Conservation (phyloP, 2,329 filamentous ascomycete genomes). For the Penicillium sumatraense region DNA sequence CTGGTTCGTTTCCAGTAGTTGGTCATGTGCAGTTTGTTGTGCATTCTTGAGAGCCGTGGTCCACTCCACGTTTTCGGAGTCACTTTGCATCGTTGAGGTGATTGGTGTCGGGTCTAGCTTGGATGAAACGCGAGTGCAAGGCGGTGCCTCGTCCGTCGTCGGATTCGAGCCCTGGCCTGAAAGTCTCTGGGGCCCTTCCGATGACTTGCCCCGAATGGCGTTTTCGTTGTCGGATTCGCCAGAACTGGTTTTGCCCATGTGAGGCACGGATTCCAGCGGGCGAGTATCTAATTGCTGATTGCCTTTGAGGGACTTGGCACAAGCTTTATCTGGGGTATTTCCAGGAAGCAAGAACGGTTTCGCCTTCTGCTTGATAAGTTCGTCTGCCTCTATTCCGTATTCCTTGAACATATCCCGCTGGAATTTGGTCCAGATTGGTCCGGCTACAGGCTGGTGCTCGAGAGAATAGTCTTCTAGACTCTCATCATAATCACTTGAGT, state of each 20-base stretch:
- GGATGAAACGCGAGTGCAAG: neutral
- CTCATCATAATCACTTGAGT: slow-evolving; percentile 11
- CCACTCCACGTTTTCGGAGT: slow-evolving; percentile 19
- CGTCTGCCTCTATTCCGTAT: slow-evolving; percentile 21
- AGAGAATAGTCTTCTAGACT: slow-evolving; percentile 3
- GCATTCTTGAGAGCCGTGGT: slow-evolving; percentile 22
- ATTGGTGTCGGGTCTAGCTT: neutral
- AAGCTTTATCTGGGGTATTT: neutral
- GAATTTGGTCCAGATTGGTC: slow-evolving; percentile 21
- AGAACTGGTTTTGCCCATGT: neutral
- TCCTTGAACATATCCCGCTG: slow-evolving; percentile 27
- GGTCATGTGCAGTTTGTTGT: slow-evolving; percentile 26
- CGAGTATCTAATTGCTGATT: neutral
- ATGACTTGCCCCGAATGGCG: neutral
- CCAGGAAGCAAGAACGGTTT: neutral
- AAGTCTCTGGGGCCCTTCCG: neutral
- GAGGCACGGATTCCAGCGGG: neutral
- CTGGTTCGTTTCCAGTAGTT: slow-evolving; percentile 33
- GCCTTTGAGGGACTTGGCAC: neutral
- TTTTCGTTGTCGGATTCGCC: neutral
- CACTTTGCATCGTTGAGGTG: neutral
- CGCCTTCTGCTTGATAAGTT: neutral
- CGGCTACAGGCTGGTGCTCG: slow-evolving; percentile 3
- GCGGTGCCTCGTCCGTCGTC: neutral
- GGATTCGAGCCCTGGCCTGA: too few species aligned